phyloP scores from a whole-genome alignment of 768 basidiomycete species.

The Polyporus arcularius region DNA sequence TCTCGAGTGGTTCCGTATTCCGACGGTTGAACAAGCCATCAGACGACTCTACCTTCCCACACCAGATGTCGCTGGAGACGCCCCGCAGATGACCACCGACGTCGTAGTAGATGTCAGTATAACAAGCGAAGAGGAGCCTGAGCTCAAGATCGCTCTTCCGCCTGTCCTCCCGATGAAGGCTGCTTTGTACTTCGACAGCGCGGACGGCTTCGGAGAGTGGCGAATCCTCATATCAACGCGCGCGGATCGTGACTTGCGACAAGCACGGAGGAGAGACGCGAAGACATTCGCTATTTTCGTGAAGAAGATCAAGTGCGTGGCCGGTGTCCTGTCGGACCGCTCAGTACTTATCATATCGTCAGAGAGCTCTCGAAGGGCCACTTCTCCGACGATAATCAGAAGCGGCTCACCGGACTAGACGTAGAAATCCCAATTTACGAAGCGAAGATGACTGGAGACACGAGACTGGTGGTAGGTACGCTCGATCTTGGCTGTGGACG shows the following conservation, averaged over 20 bases:
- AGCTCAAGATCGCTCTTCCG: slow-evolving; percentile 24
- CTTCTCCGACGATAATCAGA: slow-evolving; percentile 69
- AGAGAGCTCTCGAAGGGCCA: slow-evolving; percentile 70
- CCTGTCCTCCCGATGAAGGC: slow-evolving; percentile 60
- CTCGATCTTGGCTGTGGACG: not conserved
- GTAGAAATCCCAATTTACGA: slow-evolving; percentile 60
- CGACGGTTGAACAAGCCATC: not conserved
- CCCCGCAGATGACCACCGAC: too few species aligned
- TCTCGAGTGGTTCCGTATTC: slow-evolving; percentile 3
- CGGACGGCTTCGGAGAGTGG: slow-evolving; percentile 67
- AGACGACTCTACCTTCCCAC: not conserved
- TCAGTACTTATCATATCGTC: not conserved
- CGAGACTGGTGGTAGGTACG: slow-evolving; percentile 20
- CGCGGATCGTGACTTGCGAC: slow-evolving; percentile 51
- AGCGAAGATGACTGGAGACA: slow-evolving; percentile 55
- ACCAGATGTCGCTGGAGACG: too few species aligned
- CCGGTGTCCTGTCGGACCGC: too few species aligned
- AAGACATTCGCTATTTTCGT: slow-evolving; percentile 54
- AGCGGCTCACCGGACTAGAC: slow-evolving; percentile 46
- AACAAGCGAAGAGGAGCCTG: too few species aligned
- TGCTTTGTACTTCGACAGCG: slow-evolving; percentile 59
- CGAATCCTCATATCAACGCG: slow-evolving; percentile 51
- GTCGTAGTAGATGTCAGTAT: too few species aligned
- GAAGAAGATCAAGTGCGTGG: slow-evolving; percentile 64
- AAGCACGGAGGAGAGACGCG: slow-evolving; percentile 44